Evolutionary conservation across 306 rosid genomes (phyloP).

Genomic region (Cucumis melo): DNA sequence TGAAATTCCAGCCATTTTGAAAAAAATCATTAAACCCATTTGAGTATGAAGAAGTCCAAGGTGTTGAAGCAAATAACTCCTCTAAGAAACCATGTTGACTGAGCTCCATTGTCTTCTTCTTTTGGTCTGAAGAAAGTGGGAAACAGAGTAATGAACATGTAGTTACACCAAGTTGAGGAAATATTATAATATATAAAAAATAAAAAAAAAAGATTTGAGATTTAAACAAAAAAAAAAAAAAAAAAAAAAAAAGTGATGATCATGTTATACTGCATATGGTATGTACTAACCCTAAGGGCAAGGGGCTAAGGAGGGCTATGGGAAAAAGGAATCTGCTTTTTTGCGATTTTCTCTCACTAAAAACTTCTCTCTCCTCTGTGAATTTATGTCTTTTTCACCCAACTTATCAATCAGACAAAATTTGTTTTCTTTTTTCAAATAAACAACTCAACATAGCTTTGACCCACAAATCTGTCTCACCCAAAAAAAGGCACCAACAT

Average conservation of each 20-base stretch:
- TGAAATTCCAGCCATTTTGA: slow-evolving; percentile 51
- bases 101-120: slow-evolving; percentile 55
- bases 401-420: slow-evolving; percentile 43
- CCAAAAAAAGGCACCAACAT: neutral
- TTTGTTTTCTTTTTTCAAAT: slow-evolving; percentile 31
- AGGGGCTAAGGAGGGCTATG: neutral
- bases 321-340: slow-evolving; percentile 66
- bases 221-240: neutral
- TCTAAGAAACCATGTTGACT: slow-evolving; percentile 75
- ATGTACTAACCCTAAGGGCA: neutral
- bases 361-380: slow-evolving; percentile 17
- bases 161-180: slow-evolving; percentile 8
- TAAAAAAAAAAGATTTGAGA: neutral
- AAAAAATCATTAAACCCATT: slow-evolving; percentile 46
- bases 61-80: slow-evolving; percentile 29
- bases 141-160: neutral
- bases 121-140: slow-evolving; percentile 1
- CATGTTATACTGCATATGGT: neutral
- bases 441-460: slow-evolving; percentile 36
- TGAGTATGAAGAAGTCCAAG: slow-evolving; percentile 17
- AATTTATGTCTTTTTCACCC: slow-evolving; percentile 65
- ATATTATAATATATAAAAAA: neutral
- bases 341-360: neutral
- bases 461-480: slow-evolving; percentile 73
- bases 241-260: neutral